phyloP scores from a whole-genome alignment of 176 grass and related monocot species.

The Saccharum officinarum region DNA sequence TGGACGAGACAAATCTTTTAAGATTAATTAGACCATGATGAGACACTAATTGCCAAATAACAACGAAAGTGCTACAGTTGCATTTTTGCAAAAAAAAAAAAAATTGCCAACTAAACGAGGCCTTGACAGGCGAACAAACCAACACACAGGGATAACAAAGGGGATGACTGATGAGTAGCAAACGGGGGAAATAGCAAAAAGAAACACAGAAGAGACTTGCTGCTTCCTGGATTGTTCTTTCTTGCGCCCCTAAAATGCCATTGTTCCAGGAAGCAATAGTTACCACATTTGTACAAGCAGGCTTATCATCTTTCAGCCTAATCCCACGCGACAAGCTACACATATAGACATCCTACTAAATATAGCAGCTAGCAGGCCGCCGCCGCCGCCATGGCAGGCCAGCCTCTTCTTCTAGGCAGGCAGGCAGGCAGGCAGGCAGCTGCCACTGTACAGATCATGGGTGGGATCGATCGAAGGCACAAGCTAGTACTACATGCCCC shows the following conservation, averaged over 20 bases:
- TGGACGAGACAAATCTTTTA: too few relatives aligned
- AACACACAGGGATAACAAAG: not conserved
- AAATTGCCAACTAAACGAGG: too few relatives aligned
- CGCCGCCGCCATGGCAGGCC: not conserved
- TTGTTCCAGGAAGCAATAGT: slow-evolving; percentile 31
- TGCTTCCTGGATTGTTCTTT: not conserved
- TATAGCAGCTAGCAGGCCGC: not conserved
- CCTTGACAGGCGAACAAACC: slow-evolving; percentile 25
- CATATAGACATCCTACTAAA: not conserved
- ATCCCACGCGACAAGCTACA: slow-evolving; percentile 30
- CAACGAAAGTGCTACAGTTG: too few relatives aligned
- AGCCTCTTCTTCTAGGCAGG: not conserved
- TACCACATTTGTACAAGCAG: slow-evolving; percentile 39
- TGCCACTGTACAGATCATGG: slow-evolving; percentile 23
- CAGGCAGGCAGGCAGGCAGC: slow-evolving; percentile 4
- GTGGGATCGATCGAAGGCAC: not conserved
- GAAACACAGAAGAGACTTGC: not conserved
- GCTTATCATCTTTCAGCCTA: slow-evolving; percentile 21
- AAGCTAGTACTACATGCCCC: not conserved
- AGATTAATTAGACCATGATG: too few relatives aligned
- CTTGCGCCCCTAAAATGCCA: slow-evolving; percentile 22
- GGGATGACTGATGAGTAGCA: not conserved
- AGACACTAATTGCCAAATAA: too few relatives aligned
- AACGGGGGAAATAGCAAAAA: not conserved
- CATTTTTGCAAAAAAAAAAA: too few relatives aligned